Base-by-base conservation (phyloP, 495 filamentous ascomycete genomes). In the Penicillium turbatum region DNA sequence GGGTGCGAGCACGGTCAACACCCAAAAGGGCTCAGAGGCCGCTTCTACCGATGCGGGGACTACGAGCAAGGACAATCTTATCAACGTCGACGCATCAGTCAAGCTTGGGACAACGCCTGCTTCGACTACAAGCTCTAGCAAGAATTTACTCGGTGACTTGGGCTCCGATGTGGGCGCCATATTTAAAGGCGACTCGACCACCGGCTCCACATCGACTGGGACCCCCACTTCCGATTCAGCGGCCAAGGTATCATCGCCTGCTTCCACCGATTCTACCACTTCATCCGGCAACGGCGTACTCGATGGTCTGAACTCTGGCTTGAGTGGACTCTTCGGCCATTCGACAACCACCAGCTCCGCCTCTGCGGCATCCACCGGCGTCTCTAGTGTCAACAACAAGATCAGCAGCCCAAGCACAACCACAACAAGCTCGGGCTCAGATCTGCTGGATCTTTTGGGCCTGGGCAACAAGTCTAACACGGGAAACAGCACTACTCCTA, bases 41-140 rank as follows among this genome's bases (percentile, higher is more conserved):
- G 47, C 51, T 34, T 56, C 59, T 12, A 52, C 64, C 21, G 43
- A 32, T 38, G 51, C 49, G 26, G 40, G 53, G 42, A 41, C 15
- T 15, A 51, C 50, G 15, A 57, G 44, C 43, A 32, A 49, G 19
- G 35, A 51, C 30, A 38, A 45, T 12, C 12, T 36, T 15, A 29
- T 29, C 12, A n/a, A n/a, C n/a, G 36, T 37, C 41, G 43, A 36
- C 12, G 31, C 31, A 32, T 21, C 27, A 5, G 32, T 45, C 24
- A 46, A 52, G 48, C 37, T 29, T 9, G 26, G 37, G 11, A 30
- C 48, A 12, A 16, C 46, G 6, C 16, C 59, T 15, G 9, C 41
- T 24, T 37, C 54, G 24, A 36, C 43, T 19, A 16, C 44, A 11
- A 27, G 54, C 36, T 24, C 51, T 12, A 39, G 27, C 32, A 16